Evolutionary conservation across 225 moss, liverwort and hornwort genomes (phyloP), one percentile per base, ranked within the genome.

Genomic region (Physcomitrellopsis africana): DNA sequence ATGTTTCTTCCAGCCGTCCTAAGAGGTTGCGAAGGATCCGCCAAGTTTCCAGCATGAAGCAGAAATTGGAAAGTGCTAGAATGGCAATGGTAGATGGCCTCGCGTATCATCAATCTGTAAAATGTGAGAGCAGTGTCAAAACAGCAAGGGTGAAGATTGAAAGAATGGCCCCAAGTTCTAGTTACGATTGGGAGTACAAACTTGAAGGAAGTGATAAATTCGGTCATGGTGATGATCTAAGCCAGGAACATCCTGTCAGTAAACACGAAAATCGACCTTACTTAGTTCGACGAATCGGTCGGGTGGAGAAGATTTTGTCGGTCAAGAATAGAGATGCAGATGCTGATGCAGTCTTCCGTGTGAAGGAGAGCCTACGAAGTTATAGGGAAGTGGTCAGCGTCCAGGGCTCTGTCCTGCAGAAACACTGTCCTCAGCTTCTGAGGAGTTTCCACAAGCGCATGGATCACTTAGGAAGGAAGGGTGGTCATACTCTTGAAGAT

Each of bases 371-470:
- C 5, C 82, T 81, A 8, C 79, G 74, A 74, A 84, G 91, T 61
- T 93, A 87, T 49, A 78, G 91, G 56, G 64, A 70, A 72, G 89
- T 86, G 69, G 84, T 78, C 29, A 77, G 77, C 72, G 85, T 91
- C 1, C 64, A 51, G 17, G 84, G 91, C 44, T 72, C 32, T 0
- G 74, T 79, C 19, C 57, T 93, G 62, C 89, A 79, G 66, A 89
- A 81, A 75, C 80, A 87, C 24, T 89, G 87, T 64, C 81, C 91
- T 17, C 87, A 87, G 69, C 86, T 87, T 9, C 68, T 91, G 42
- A 89, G 91, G 55, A 77, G 74, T 13, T 93, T 93, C 74, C 26
- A 86, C 53, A 91, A 87, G 76, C 85, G 89, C 54, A 77, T 93
- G 80, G 72, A 87, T 71, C 46, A 68, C 19, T 74, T 93, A 52